Conservation (phyloP, 768 basidiomycete species). For the Butyriboletus loyo region DNA sequence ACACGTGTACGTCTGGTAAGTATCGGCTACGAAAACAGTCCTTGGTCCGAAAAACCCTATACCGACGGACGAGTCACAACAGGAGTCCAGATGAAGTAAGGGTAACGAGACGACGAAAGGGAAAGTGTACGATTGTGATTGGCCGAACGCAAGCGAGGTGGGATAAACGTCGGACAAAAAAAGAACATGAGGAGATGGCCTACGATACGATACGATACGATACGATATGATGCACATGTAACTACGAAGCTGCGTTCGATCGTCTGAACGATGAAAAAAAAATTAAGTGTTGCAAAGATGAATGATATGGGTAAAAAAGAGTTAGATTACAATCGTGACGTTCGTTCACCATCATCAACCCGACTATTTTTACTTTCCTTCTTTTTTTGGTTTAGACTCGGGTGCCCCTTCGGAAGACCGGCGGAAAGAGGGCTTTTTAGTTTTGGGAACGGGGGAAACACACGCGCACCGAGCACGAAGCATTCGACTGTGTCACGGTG, state of each 20-base stretch:
- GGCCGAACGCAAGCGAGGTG: not conserved
- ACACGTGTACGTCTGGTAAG: too few relatives aligned
- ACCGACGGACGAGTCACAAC: too few relatives aligned
- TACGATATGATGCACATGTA: not conserved
- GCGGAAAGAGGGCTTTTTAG: conserved; percentile 9
- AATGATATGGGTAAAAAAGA: not conserved
- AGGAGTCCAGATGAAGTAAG: too few relatives aligned
- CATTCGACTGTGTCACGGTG: not conserved
- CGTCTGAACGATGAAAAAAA: not conserved
- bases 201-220: not conserved
- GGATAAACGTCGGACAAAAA: too few relatives aligned
- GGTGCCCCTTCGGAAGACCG: not conserved
- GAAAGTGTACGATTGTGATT: not conserved
- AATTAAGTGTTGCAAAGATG: not conserved
- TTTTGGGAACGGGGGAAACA: conserved; percentile 4
- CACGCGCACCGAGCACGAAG: too few relatives aligned
- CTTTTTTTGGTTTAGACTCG: not conserved
- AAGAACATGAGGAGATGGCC: not conserved
- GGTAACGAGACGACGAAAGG: not conserved
- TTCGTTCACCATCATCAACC: conserved; percentile 5
- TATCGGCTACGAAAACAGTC: too few relatives aligned
- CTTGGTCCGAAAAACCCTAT: too few relatives aligned
- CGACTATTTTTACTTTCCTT: not conserved
- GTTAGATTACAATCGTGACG: conserved; percentile 2
- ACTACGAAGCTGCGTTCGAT: not conserved